Base-by-base conservation (phyloP, 768 basidiomycete species). In the Inosperma sp. region DNA sequence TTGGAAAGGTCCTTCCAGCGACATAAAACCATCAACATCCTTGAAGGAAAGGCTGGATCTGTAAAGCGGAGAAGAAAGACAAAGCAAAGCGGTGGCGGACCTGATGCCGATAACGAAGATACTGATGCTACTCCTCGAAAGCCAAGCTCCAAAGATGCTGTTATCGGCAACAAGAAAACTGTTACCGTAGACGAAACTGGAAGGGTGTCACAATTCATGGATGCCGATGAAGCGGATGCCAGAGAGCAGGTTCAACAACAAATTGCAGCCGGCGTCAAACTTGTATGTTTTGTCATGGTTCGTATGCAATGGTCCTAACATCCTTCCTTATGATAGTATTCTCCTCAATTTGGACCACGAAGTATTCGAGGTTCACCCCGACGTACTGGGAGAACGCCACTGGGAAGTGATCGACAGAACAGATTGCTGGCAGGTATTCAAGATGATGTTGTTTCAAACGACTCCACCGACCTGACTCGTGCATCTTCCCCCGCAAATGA, bases 191-290 rank as follows among this genome's bases (percentile, higher is more conserved):
- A 68, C 49, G 65, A 68, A 17, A 74, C 68, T 60, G 81, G 81
- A 14, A 79, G 81, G 5, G 75, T 77, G 3, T 92, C 90, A 9
- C 90, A 91, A 59, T 92, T 92, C 61, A 85, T 90, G 84, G 90
- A 93, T 65, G 90, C 90, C 3, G 89, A 93, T 57, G 89, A 90
- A 47, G 83, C 79, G 10, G 76, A 84, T 57, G 89, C 88, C 7
- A 80, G 87, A 56, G 85, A 88, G 60, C 91, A 94, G 64, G 88
- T 95, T 37, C 88, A 93, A 61, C 83, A 88, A 54, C 89, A 89
- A 53, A 68, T 94, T 25, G 84, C 79, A 27, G 84, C 83, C 49
- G 90, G 87, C 29, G 83, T 79, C 13, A 81, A 78, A 49, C 72
- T 88, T 53, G 87, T 92, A 62, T 55, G 80, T 73, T 27, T 44